Evolutionary conservation across 164 flowering plant species (phyloP), one percentile per base, ranked within the genome.

Genomic region (Magnolia changhungtana): DNA sequence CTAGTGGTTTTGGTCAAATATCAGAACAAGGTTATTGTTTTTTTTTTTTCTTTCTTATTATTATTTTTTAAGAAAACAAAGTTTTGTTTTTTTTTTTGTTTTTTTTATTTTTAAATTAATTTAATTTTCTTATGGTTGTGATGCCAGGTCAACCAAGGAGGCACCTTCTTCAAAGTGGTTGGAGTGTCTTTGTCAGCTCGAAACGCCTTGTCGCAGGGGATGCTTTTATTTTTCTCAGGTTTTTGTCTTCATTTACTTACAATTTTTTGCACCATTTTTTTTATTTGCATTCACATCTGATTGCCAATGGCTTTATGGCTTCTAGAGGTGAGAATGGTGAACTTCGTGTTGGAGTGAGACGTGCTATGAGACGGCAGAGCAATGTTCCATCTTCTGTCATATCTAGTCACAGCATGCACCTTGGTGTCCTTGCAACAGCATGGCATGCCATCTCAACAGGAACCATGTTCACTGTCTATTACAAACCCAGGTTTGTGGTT

Each of bases 151-250:
- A 96, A 82, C 99, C 99, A 5, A 80, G 96, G 75, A 85, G 99
- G 82, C 99, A 96, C 79, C 84, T 96, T 69, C 98, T 96, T 81
- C 98, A 94, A 80, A 96, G 98, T 87, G 99, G 99, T 50, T 96
- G 99, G 99, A 94, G 98, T 76, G 95, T 92, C 20, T 96, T 96
- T 86, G 98, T 96, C 73, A 92, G 98, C 84, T 92, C 97, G 14
- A 96, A 96, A 80, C 90, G 91, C 83, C 99, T 96, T 76, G 98
- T 94, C 73, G 99, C 98, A 14, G 99, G 99, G 19, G 99, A 96
- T 88, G 98, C 99, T 49, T 96, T 96, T 78, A 94, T 96, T 69
- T 96, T 96, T 83, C 86, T 96, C 55, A 94, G 99, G 99, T 96
- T 55, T 75, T 65, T 77, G 37, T 76, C 50, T 8, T 21, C 24